A percentile compares a stretch with the other conserved stretches of the same genome.
Conservation (phyloP, 2,329 filamentous ascomycete species). For the Pseudocercospora fijiensis region DNA sequence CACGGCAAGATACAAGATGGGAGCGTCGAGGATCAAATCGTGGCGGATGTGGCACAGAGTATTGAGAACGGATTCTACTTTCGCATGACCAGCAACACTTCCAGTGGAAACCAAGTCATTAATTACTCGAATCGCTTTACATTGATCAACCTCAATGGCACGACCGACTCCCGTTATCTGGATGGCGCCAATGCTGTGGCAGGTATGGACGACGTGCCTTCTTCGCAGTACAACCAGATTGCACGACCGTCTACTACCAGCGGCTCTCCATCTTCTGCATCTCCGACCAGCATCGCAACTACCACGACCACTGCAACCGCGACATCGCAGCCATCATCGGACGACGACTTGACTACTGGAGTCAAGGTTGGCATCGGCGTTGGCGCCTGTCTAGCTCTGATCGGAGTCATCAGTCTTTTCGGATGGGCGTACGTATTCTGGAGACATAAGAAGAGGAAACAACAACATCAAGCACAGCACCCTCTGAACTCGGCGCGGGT, state of each 20-base stretch:
- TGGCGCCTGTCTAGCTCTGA: constrained; percentile 13
- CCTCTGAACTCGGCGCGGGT: background rate
- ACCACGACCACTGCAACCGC: constrained; percentile 12
- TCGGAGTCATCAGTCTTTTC: constrained; percentile 13
- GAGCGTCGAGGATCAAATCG: constrained; percentile 16
- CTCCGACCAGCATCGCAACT: constrained; percentile 1
- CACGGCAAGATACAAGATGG: constrained; percentile 17
- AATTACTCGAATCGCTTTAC: constrained; percentile 64
- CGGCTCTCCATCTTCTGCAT: background rate
- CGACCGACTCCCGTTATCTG: constrained; percentile 49
- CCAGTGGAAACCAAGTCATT: constrained; percentile 44
- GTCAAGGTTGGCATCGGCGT: constrained; percentile 13
- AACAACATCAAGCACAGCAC: background rate
- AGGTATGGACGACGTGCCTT: constrained; percentile 23
- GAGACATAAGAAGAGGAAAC: constrained; percentile 13
- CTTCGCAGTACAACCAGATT: constrained; percentile 24
- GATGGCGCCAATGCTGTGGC: constrained; percentile 21
- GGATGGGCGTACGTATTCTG: constrained; percentile 15
- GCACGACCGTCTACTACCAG: background rate
- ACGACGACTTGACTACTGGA: background rate
- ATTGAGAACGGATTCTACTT: constrained; percentile 30
- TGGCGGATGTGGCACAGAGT: constrained; percentile 20
- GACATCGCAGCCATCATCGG: background rate
- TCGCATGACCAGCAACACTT: constrained; percentile 26
- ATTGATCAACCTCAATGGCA: constrained; percentile 61